These are phyloP conservation scores for Lactifluus hygrophoroides DNA, from an alignment of 768 basidiomycete species.

Conservation along the genomic window DNA sequence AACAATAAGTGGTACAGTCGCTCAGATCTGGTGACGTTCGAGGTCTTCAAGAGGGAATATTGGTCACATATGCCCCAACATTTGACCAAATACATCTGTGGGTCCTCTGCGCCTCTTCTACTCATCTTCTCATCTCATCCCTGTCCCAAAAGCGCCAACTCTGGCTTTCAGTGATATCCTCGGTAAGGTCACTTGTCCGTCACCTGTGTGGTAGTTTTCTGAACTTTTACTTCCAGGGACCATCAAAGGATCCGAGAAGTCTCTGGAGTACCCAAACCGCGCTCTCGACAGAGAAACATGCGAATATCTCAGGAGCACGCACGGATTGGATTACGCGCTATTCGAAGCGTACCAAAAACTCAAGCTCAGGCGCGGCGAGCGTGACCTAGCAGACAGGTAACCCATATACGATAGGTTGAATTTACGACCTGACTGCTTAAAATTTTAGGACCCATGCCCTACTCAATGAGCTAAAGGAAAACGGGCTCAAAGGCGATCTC, in stretches of 20 bases:
- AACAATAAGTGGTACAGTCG: neutral
- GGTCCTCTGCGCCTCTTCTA: neutral
- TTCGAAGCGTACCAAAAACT: conserved; percentile 44
- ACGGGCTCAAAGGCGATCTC: conserved; percentile 31
- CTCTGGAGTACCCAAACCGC: conserved; percentile 25
- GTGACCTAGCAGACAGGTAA: conserved; percentile 57
- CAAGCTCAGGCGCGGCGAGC: conserved; percentile 36
- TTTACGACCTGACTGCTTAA: neutral
- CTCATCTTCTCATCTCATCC: neutral
- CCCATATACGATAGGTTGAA: neutral
- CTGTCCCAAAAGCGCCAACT: conserved; percentile 40
- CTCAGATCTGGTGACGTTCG: conserved; percentile 32
- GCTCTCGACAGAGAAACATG: conserved; percentile 8
- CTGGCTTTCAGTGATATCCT: conserved; percentile 60
- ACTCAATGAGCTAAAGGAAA: conserved; percentile 29
- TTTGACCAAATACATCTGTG: conserved; percentile 47
- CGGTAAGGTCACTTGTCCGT: conserved; percentile 28
- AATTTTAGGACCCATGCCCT: conserved; percentile 42
- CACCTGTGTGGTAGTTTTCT: too few relatives aligned
- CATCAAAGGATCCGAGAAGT: conserved; percentile 59
- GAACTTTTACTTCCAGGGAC: conserved; percentile 32
- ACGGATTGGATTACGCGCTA: conserved; percentile 23
- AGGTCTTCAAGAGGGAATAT: conserved; percentile 40
- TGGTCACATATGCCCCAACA: conserved; percentile 52
- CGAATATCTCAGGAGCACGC: neutral